Base-by-base conservation (phyloP, 2,329 filamentous ascomycete species). In the Curvularia spicifera region DNA sequence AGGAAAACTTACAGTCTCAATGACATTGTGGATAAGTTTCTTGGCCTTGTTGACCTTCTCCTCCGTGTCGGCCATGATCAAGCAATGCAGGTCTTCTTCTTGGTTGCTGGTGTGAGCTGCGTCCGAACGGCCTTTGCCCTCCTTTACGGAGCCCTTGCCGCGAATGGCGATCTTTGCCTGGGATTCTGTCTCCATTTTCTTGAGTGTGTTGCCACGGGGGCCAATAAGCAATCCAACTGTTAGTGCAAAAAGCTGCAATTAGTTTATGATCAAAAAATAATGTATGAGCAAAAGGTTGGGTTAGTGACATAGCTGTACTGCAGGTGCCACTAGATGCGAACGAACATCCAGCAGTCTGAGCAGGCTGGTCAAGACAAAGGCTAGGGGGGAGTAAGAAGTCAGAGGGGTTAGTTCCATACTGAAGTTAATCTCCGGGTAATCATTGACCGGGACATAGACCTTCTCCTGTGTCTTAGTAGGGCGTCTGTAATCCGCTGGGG, bases 341-440 rank as follows among this genome's bases (percentile, higher is more conserved):
- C 62, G 49, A 68, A 65, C 68, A 70, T 61, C 62, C 58, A 65
- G 64, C 61, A 68, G 63, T 64, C 68, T 73, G 71, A 72, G 70
- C 71, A 76, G 74, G 78, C 76, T 74, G 76, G 81, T 79, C 77
- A 81, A 72, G 72, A 76, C 68, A 66, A 77, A 78, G 69, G 72
- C 67, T 73, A 72, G 71, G 81, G 67, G 61, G 57, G 60, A 64
- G 78, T 82, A 80, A 82, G 74, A 76, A 77, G 73, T 74, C 74
- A 74, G 88, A 93, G 92, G 93, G 92, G 97, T 97, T 97, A 93
- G 89, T 93, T 95, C 94, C 94, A 94, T 97, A 99, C 95, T 99
- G 92, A 99, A 99, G 90, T 99, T 99, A 89, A 99, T 98, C 82
- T 99, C 95, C 85, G 95, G 95, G 80, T 99, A 99, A 82, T 99